A percentile compares a stretch with the other conserved stretches of the same genome.
phyloP scores from a whole-genome alignment of 108 stramenopile genomes.

The Phaeodactylum tricornutum region DNA sequence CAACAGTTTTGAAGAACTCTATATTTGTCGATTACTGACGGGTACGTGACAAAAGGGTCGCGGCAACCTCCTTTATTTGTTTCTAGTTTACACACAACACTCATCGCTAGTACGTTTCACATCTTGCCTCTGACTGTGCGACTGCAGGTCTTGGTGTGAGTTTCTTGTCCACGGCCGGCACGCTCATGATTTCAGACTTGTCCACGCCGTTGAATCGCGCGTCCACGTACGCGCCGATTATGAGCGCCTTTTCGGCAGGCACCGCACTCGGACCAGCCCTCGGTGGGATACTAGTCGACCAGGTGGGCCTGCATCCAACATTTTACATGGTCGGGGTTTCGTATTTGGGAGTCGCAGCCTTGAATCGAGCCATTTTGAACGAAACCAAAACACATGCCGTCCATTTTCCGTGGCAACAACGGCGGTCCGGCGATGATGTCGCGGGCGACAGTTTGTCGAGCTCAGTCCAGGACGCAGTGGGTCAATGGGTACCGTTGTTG shows the following conservation, averaged over 20 bases:
- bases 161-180: constrained; percentile 55
- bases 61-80: too few species aligned
- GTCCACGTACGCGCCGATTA: constrained; percentile 68
- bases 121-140: too few species aligned
- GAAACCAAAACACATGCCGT: constrained; percentile 38
- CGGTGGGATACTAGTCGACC: constrained; percentile 68
- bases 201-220: constrained; percentile 75
- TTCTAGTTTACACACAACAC: too few species aligned
- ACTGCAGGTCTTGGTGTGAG: constrained; percentile 82
- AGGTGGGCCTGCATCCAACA: constrained; percentile 55
- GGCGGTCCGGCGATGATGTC: not conserved
- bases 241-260: constrained; percentile 77
- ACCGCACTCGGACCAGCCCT: constrained; percentile 81
- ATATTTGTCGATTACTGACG: constrained; percentile 57
- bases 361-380: constrained; percentile 49
- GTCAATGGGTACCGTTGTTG: constrained; percentile 63
- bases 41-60: too few species aligned
- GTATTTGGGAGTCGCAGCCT: constrained; percentile 38
- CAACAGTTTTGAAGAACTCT: constrained; percentile 47
- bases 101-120: too few species aligned
- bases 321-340: constrained; percentile 63
- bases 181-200: constrained; percentile 74
- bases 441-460: not conserved
- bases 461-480: constrained; percentile 28
- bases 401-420: constrained; percentile 34